Base-by-base conservation (phyloP, 345 rosid species). In the Durio zibethinus region DNA sequence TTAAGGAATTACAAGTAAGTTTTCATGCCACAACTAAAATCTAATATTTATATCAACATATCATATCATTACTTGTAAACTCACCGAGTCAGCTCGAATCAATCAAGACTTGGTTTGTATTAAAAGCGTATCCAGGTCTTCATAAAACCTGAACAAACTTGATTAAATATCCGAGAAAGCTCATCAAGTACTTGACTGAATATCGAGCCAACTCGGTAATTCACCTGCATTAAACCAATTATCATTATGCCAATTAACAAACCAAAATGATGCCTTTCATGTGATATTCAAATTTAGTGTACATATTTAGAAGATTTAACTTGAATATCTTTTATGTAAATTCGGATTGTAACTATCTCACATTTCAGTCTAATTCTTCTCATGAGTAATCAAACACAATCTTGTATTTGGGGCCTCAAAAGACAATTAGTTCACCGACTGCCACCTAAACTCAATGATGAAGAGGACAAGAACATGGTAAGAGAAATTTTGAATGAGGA, bases 121-220 rank as follows among this genome's bases (percentile, higher is more conserved):
- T 82, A 86, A 83, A 86, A 79, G 82, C 82, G 82, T 82, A 77
- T 82, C 86, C 88, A 86, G 85, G 86, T 80, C 89, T 89, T 87
- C 88, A 73, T 36, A 83, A 87, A 85, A 79, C 90, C 89, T 79
- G 90, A 81, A 88, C 43, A 76, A 85, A 86, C 81, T 84, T 80
- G 81, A 79, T 81, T 80, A 76, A 88, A 75, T 76, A 25, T 82
- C 79, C n/a, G 87, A 69, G 75, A 82, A 78, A 84, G 72, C 69
- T 80, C 83, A 82, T 86, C 82, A 82, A 84, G 83, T 82, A 83
- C 86, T 88, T 78, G 85, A 84, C 85, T 86, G 80, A 87, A 74
- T 83, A 84, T 87, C 77, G 74, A 89, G 90, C 91, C 92, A 86
- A 89, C 89, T 86, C 74, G 87, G 89, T 66, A 45, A 71, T 76